These are phyloP conservation scores for Warburgia ugandensis DNA, from an alignment of 164 flowering plant species.

Conservation along the genomic window DNA sequence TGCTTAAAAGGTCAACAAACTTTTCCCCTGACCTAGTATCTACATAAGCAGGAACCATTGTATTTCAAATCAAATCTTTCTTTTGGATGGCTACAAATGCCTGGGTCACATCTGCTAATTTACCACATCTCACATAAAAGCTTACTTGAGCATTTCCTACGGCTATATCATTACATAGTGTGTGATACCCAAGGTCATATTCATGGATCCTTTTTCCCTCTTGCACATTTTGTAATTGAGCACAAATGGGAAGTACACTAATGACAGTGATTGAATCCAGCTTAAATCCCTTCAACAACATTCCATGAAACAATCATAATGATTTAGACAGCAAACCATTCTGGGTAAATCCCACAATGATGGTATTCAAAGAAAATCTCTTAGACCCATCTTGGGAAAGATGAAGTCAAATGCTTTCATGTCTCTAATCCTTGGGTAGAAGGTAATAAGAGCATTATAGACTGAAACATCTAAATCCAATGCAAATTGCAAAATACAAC, in stretches of 20 bases:
- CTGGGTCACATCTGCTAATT: slow-evolving; percentile 32
- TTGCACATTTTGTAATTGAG: slow-evolving; percentile 25
- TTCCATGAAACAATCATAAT: slow-evolving; percentile 38
- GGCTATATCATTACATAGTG: slow-evolving; percentile 31
- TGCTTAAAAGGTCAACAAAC: slow-evolving; percentile 27
- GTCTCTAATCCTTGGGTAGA: slow-evolving; percentile 52
- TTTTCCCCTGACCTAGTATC: slow-evolving; percentile 18
- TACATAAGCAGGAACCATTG: slow-evolving; percentile 57
- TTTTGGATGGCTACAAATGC: slow-evolving; percentile 33
- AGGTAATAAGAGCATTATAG: slow-evolving; percentile 58
- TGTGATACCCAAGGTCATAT: slow-evolving; percentile 31
- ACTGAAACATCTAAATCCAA: slow-evolving; percentile 39
- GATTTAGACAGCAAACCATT: slow-evolving; percentile 42
- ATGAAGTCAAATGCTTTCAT: slow-evolving; percentile 42
- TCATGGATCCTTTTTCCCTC: slow-evolving; percentile 59
- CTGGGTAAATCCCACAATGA: slow-evolving; percentile 61
- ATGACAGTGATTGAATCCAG: slow-evolving; percentile 55
- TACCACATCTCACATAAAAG: slow-evolving; percentile 55
- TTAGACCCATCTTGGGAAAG: slow-evolving; percentile 38
- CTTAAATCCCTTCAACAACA: slow-evolving; percentile 16
- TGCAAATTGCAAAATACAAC: slow-evolving; percentile 32
- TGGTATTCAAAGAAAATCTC: slow-evolving; percentile 78
- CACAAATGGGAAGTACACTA: slow-evolving; percentile 64
- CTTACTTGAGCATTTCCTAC: slow-evolving; percentile 61
- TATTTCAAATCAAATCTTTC: slow-evolving; percentile 74